Conservation (phyloP, 2,329 filamentous ascomycete genomes). For the Aureobasidium sp. region DNA sequence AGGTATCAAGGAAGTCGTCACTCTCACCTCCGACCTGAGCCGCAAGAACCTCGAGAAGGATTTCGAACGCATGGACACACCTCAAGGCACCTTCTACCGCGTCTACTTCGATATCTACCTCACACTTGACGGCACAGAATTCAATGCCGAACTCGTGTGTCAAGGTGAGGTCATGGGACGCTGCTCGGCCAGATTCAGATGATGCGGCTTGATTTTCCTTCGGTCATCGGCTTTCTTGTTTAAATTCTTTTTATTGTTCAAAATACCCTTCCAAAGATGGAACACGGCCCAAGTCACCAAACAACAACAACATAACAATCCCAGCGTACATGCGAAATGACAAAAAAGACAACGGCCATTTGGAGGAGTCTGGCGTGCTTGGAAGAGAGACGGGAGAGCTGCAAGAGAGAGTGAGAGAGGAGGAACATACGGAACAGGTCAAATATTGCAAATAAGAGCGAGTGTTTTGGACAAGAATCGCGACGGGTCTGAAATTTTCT, state of each 20-base stretch:
- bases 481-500: neutral
- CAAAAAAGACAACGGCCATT: neutral
- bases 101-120: conserved; percentile 67
- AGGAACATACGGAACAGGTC: neutral
- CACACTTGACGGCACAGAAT: conserved; percentile 93
- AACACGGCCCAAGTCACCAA: neutral
- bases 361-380: conserved; percentile 2
- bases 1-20: conserved; percentile 99
- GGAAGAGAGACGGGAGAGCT: neutral
- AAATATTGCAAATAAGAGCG: neutral
- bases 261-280: conserved; percentile 4
- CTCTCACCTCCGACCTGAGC: conserved; percentile 90
- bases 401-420: neutral
- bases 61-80: conserved; percentile 98
- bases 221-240: neutral
- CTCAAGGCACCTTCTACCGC: conserved; percentile 91
- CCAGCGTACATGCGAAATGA: neutral
- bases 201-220: conserved; percentile 1
- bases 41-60: conserved; percentile 99
- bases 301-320: neutral
- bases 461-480: neutral
- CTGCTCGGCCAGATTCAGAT: conserved; percentile 82
- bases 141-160: conserved; percentile 97
- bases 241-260: conserved; percentile 8
- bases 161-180: conserved; percentile 98